Conservation (phyloP, 306 rosid genomes). For the Hippophae rhamnoides region DNA sequence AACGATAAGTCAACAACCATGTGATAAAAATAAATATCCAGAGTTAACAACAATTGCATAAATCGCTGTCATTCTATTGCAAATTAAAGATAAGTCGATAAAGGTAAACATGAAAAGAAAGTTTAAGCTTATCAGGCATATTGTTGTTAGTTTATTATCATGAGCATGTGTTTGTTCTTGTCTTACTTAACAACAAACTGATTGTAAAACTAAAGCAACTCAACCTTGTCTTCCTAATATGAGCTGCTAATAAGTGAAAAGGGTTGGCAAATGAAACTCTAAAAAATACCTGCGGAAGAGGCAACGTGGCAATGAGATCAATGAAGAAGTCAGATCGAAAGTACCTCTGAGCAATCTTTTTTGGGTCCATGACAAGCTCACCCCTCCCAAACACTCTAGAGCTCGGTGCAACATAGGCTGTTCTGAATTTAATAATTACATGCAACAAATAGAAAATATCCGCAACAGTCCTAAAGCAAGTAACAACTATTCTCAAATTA, state of each 20-base stretch:
- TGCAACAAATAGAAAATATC: conserved; percentile 81
- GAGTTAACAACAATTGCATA: no score
- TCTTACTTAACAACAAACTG: conserved; percentile 1
- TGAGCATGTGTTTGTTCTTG: not conserved
- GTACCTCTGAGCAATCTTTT: conserved; percentile 71
- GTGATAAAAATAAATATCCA: not conserved
- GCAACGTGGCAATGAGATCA: conserved; percentile 83
- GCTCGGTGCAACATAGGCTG: conserved; percentile 88
- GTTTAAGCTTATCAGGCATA: not conserved
- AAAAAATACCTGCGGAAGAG: conserved; percentile 82
- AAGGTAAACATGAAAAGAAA: no score
- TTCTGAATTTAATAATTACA: conserved; percentile 78
- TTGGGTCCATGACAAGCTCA: conserved; percentile 95
- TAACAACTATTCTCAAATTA: conserved; percentile 60
- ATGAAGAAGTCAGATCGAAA: conserved; percentile 87
- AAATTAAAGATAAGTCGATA: no score
- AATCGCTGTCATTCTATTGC: no score
- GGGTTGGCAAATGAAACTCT: not conserved
- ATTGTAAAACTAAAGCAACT: conserved; percentile 11
- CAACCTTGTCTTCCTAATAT: conserved; percentile 1
- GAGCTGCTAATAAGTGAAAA: conserved; percentile 6
- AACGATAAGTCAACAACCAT: not conserved
- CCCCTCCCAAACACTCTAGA: conserved; percentile 96
- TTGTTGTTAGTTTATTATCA: not conserved
- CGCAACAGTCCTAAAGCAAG: conserved; percentile 76